Conservation (phyloP, 176 grass and related monocot genomes). For the Eleusine coracana region DNA sequence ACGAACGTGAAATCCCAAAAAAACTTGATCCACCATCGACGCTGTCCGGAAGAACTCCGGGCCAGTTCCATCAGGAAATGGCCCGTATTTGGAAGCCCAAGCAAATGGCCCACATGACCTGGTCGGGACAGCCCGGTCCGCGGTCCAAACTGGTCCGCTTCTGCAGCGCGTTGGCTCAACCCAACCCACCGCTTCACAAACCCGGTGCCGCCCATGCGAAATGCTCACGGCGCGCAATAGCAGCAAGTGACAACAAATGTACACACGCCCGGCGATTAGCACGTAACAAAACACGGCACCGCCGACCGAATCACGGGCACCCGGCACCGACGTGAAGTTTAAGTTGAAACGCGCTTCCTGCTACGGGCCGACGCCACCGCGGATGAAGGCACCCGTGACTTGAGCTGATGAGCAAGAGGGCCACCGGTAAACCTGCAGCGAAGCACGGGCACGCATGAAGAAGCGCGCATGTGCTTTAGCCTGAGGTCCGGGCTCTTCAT, state of each 20-base stretch:
- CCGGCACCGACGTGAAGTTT: not conserved
- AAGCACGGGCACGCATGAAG: not conserved
- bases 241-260: no score
- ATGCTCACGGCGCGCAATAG: no score
- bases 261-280: no score
- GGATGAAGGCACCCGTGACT: not conserved
- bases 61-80: no score
- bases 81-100: no score
- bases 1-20: not conserved
- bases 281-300: not conserved
- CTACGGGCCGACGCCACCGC: not conserved
- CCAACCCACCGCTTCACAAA: no score
- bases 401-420: not conserved
- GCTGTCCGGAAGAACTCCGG: not conserved
- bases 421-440: constrained; percentile 14
- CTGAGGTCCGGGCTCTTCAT: not conserved
- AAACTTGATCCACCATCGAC: constrained; percentile 7
- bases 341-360: not conserved
- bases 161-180: no score
- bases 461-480: not conserved
- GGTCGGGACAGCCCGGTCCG: no score
- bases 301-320: not conserved
- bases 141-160: no score
- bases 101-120: no score
- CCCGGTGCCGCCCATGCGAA: no score